Conservation (phyloP, 345 rosid species). For the Salix udensis region DNA sequence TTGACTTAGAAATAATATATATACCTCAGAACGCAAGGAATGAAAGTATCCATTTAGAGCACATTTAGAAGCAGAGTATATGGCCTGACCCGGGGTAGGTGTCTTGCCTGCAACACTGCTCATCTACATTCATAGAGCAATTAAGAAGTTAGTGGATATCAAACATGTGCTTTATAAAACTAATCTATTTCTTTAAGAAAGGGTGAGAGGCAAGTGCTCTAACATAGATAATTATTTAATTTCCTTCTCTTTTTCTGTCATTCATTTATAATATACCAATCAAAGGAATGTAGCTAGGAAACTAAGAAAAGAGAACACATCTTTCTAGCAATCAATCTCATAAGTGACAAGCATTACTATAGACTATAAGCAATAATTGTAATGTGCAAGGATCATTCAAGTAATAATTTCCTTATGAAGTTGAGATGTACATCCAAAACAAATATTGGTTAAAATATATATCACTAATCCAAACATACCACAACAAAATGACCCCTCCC, state of each 20-base stretch:
- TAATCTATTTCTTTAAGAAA: no score
- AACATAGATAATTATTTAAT: no score
- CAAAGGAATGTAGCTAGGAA: no score
- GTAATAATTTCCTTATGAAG: not conserved
- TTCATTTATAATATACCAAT: no score
- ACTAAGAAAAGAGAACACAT: no score
- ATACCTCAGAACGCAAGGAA: slow-evolving; percentile 91
- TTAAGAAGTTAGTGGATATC: not conserved
- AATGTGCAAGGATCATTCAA: not conserved
- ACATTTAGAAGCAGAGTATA: slow-evolving; percentile 85
- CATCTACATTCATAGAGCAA: slow-evolving; percentile 44
- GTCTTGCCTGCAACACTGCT: slow-evolving; percentile 98
- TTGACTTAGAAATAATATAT: not conserved
- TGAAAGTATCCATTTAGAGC: slow-evolving; percentile 93
- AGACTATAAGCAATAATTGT: not conserved
- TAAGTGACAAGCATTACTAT: not conserved
- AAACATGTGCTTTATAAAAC: not conserved
- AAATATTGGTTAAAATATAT: not conserved
- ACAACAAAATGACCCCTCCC: slow-evolving; percentile 92
- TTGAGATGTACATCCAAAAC: not conserved
- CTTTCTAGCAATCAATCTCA: no score
- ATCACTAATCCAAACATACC: slow-evolving; percentile 51
- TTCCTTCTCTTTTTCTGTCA: no score
- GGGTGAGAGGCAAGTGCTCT: no score
- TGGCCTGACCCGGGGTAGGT: slow-evolving; percentile 93